Evolutionary conservation across 805 yeast species (phyloP).

Genomic region (Ogataea polymorpha): DNA sequence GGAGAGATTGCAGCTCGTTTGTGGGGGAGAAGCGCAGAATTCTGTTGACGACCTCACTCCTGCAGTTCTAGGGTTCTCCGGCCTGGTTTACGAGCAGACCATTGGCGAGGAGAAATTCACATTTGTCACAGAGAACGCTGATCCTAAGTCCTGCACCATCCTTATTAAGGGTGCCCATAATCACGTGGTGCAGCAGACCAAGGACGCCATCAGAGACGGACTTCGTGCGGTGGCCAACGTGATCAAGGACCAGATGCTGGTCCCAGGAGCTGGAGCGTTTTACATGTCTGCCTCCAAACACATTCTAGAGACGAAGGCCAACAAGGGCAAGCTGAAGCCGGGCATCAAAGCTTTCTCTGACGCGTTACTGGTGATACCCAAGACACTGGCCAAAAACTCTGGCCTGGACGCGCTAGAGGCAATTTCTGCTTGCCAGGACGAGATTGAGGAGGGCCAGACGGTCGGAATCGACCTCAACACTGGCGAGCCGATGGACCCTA

Average conservation of each 20-base stretch:
- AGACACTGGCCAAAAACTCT: constrained; percentile 86
- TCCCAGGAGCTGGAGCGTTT: constrained; percentile 98
- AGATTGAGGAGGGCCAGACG: constrained; percentile 69
- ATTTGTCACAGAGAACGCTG: constrained; percentile 83
- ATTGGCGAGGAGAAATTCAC: constrained; percentile 98
- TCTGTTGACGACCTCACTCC: constrained; percentile 91
- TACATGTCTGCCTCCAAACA: constrained; percentile 78
- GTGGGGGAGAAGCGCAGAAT: constrained; percentile 98
- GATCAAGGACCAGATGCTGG: constrained; percentile 74
- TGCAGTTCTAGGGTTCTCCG: constrained; percentile 79
- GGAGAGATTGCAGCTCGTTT: constrained; percentile 95
- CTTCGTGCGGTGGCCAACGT: constrained; percentile 92
- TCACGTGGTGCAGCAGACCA: constrained; percentile 85
- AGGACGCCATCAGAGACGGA: constrained; percentile 97
- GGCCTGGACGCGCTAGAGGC: constrained; percentile 93
- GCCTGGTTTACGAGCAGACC: constrained; percentile 85
- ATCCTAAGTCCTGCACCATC: constrained; percentile 89
- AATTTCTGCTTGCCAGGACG: constrained; percentile 85
- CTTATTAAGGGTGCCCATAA: constrained; percentile 91
- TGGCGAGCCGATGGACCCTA: constrained; percentile 96
- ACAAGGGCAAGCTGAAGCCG: constrained; percentile 81
- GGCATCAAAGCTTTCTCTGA: constrained; percentile 95
- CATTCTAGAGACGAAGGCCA: constrained; percentile 51
- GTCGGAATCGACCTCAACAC: constrained; percentile 89
- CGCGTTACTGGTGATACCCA: constrained; percentile 86